Percentiles rank a stretch among this genome's conserved stretches.
These are phyloP conservation scores for Tetracladium setigerum DNA, from an alignment of 495 filamentous ascomycete genomes.

Conservation along the genomic window DNA sequence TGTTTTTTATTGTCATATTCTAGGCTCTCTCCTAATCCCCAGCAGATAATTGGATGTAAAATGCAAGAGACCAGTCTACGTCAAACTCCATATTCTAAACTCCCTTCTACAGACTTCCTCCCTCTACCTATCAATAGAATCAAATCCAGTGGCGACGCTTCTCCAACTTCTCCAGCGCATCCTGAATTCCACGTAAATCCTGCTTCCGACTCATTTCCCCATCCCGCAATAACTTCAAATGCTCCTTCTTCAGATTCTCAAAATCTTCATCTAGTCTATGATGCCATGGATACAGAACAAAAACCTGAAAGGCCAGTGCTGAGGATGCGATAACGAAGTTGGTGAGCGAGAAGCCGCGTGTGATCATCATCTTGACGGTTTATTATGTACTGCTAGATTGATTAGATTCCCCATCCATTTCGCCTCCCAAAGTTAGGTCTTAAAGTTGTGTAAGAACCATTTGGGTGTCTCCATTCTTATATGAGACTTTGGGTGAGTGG, in stretches of 20 bases:
- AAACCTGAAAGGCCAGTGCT: slow-evolving; percentile 56
- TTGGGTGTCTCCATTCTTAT: too few species aligned
- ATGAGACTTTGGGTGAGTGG: too few species aligned
- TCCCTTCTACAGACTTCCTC: too few species aligned
- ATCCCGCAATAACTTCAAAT: slow-evolving; percentile 28
- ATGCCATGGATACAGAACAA: slow-evolving; percentile 61
- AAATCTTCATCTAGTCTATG: slow-evolving; percentile 54
- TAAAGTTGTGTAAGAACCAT: too few species aligned
- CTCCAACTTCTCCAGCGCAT: slow-evolving; percentile 25
- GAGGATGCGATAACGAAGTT: slow-evolving; percentile 55
- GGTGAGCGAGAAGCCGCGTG: slow-evolving; percentile 49
- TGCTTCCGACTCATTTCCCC: slow-evolving; percentile 12
- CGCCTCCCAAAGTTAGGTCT: too few species aligned
- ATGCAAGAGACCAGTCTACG: too few species aligned
- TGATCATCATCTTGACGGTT: slow-evolving; percentile 40
- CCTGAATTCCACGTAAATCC: slow-evolving; percentile 14
- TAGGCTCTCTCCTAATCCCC: too few species aligned
- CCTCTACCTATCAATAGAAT: too few species aligned
- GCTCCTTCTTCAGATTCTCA: slow-evolving; percentile 46
- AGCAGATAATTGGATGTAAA: too few species aligned
- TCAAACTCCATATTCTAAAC: too few species aligned
- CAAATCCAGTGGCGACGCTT: neutral
- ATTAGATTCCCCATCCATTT: too few species aligned
- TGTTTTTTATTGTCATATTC: too few species aligned
- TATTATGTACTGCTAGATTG: neutral